Evolutionary conservation across 352 stramenopile species (phyloP).

Genomic region (Globisporangium paroecandrum): DNA sequence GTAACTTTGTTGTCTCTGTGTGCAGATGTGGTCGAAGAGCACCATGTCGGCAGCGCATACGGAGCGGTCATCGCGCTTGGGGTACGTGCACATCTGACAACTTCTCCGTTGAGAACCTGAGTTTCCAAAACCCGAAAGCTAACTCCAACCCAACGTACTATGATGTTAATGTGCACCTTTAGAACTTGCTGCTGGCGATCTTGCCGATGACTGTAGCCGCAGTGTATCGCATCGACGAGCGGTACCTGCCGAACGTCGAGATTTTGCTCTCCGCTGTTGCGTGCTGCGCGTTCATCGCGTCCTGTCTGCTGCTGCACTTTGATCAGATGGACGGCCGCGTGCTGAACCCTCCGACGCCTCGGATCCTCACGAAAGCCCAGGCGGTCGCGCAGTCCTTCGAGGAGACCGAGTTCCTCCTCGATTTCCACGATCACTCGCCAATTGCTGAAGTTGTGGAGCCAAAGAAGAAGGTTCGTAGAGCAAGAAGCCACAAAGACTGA

Average conservation of each 20-base stretch:
- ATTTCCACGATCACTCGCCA: constrained; percentile 14
- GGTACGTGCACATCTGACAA: constrained; percentile 14
- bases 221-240: constrained; percentile 31
- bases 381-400: constrained; percentile 17
- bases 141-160: neutral
- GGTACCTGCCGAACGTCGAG: constrained; percentile 38
- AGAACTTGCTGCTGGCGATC: constrained; percentile 47
- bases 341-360: constrained; percentile 28
- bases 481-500: neutral
- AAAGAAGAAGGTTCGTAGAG: constrained; percentile 1
- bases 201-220: constrained; percentile 39
- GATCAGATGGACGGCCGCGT: constrained; percentile 26
- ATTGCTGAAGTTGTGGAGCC: neutral
- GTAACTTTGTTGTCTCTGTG: neutral
- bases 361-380: constrained; percentile 22
- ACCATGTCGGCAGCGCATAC: constrained; percentile 76
- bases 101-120: neutral
- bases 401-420: constrained; percentile 15
- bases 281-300: constrained; percentile 21
- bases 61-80: constrained; percentile 73
- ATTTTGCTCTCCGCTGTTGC: constrained; percentile 28
- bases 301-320: constrained; percentile 22
- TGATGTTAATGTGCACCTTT: neutral
- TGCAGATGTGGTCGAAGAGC: constrained; percentile 64
- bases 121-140: neutral